Base-by-base conservation (phyloP, 352 stramenopile genomes). In the Plasmopara halstedii region DNA sequence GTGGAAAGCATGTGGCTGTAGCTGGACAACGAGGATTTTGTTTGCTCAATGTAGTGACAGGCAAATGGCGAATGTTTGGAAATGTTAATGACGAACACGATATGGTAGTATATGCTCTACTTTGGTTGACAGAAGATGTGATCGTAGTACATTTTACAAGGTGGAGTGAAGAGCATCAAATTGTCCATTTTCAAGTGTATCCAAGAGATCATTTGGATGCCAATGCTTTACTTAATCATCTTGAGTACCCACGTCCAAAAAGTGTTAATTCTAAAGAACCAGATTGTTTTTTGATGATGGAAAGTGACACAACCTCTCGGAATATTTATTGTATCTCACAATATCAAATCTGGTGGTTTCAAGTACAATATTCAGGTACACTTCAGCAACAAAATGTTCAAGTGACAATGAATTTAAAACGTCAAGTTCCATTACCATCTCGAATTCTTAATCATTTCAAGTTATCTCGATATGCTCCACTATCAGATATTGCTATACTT, bases 11-110 rank as follows among this genome's bases (percentile, higher is more conserved):
- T 8, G 49, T 90, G 43, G 76, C 74, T 0, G 73, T 93, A 13
- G 79, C 82, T 2, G 82, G 82, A 8, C 64, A 85, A 50, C 58
- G 66, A 44, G 82, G 78, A 1, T 88, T 93, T 33, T 88, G 74
- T 41, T 38, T 93, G 23, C 54, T 87, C 2, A 89, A 90, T 29
- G 17, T 76, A 20, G 31, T 55, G 13, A 87, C 68, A 5, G 71
- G 68, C 21, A 89, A 89, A 50, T 93, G 82, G 82, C 64, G 78
- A 3, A 58, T 87, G 47, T 93, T 93, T 62, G 82, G 82, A 26
- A 93, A 90, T 29, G 74, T 90, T 26, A 81, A 88, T 36, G 74
- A 90, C 21, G 82, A 93, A 48, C 78, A 87, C 33, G 79, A 89
- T 32, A 65, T 90, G 47, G 53, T 60, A 2, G 75, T 89, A 1